phyloP scores from a whole-genome alignment of 139 green algal species.

The Auxenochlorella pyrenoidosa region DNA sequence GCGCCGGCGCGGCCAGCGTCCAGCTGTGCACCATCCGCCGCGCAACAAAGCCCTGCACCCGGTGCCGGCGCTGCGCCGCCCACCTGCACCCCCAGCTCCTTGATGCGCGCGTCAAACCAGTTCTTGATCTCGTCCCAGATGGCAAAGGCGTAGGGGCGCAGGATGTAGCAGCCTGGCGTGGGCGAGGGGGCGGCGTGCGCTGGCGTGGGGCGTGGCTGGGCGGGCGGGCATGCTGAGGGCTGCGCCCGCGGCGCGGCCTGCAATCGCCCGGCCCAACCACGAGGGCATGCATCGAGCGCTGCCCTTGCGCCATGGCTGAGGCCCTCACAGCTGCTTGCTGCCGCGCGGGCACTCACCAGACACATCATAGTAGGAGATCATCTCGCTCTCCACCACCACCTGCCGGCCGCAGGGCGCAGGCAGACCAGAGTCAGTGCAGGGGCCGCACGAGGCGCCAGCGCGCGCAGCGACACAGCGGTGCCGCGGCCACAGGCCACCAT shows the following conservation, averaged over 20 bases:
- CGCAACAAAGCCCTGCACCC: no score
- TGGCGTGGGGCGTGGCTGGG: not conserved
- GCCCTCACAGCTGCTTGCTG: not conserved
- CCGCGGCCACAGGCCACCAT: no score
- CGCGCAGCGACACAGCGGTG: no score
- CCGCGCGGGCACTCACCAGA: constrained; percentile 65
- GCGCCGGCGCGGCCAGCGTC: no score
- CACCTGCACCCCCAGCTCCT: constrained; percentile 87
- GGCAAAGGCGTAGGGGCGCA: constrained; percentile 92
- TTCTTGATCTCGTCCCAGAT: constrained; percentile 90
- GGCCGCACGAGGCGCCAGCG: no score
- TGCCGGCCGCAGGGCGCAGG: not conserved
- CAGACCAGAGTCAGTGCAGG: not conserved
- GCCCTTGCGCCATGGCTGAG: not conserved
- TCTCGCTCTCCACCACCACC: constrained; percentile 69
- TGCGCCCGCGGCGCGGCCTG: not conserved
- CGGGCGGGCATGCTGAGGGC: not conserved
- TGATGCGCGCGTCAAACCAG: constrained; percentile 95
- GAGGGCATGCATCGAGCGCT: not conserved
- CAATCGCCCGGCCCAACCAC: not conserved
- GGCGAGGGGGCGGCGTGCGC: not conserved
- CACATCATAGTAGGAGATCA: constrained; percentile 97
- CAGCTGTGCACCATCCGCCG: no score
- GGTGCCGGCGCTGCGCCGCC: no score
- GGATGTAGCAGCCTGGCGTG: constrained; percentile 94